Conservation (phyloP, 768 basidiomycete genomes). For the Heimioporus sp. region DNA sequence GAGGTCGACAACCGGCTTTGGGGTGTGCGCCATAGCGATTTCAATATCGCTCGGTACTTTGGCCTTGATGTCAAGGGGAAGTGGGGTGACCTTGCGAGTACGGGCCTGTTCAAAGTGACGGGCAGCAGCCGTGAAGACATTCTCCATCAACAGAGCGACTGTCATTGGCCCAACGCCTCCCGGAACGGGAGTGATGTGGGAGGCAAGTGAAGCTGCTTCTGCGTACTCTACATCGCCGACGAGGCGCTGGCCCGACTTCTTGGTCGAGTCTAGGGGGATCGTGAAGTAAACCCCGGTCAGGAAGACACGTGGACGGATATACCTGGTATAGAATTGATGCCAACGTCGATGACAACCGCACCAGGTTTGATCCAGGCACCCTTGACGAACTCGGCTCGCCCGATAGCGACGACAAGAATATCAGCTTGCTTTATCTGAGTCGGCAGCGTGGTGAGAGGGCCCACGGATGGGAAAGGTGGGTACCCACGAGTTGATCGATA, state of each 20-base stretch:
- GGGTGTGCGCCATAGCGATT: conserved; percentile 91
- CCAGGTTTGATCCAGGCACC: conserved; percentile 96
- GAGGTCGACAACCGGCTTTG: conserved; percentile 83
- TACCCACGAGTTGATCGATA: conserved; percentile 70
- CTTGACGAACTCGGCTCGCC: conserved; percentile 85
- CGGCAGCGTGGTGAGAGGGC: background rate
- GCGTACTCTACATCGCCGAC: conserved; percentile 94
- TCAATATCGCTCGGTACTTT: conserved; percentile 97
- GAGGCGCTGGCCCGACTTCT: conserved; percentile 93
- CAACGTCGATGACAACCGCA: conserved; percentile 95
- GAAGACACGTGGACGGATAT: conserved; percentile 12
- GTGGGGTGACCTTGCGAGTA: conserved; percentile 68
- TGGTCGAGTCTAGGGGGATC: conserved; percentile 62
- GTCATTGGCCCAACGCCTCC: conserved; percentile 99
- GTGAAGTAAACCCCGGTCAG: background rate
- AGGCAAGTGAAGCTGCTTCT: conserved; percentile 74
- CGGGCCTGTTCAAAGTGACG: conserved; percentile 72
- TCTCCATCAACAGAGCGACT: conserved; percentile 96
- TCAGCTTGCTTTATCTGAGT: conserved; percentile 80
- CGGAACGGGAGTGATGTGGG: conserved; percentile 94
- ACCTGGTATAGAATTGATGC: conserved; percentile 95
- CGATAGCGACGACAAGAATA: conserved; percentile 95
- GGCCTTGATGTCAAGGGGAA: conserved; percentile 73
- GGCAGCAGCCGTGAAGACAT: conserved; percentile 83
- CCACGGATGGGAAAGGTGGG: conserved; percentile 2